Evolutionary conservation across 2,329 filamentous ascomycete species (phyloP), one percentile per base, ranked within the genome.

Genomic region (Fonsecaea nubica): DNA sequence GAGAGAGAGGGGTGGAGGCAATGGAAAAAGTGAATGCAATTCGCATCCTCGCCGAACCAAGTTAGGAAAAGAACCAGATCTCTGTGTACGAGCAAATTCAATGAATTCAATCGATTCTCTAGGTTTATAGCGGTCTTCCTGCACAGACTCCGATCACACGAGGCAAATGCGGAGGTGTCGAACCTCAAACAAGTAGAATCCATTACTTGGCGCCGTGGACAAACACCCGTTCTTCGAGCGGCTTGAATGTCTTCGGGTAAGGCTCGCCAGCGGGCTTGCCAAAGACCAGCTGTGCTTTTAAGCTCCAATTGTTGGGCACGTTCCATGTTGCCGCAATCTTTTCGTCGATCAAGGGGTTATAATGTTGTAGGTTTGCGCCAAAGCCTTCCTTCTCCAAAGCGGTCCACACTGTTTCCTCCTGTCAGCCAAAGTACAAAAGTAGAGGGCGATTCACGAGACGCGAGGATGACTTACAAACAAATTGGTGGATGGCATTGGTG

Each of bases 351-450:
- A 97, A 80, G 21, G 92, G 92, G 86, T 92, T 95, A 85, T 96
- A 96, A 83, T 97, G 93, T 85, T 97, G 93, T 61, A 97, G 85
- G 84, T 93, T 96, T 77, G 90, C 91, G 71, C 92, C 92, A 64
- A 96, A 86, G 35, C 93, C 92, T 77, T 95, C 92, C 67, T 89
- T 85, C 81, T 93, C 91, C 64, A 97, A 87, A 3, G 89, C 91
- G 18, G 89, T 89, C 93, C 93, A 97, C 72, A 92, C 64, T 79
- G 71, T 87, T 83, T 15, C n/a, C 30, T 12, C 8, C 45, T 54
- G 45, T 61, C 48, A 61, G 58, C 21, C 33, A 7, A 42, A 57
- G 15, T 13, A n/a, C 33, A 38, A 30, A 40, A 4, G 57, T 7
- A 25, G 3, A 10, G 33, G 15, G 21, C 8, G 33, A 12, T 25